Base-by-base conservation (phyloP, 306 rosid genomes). In the Vigna hirtella region DNA sequence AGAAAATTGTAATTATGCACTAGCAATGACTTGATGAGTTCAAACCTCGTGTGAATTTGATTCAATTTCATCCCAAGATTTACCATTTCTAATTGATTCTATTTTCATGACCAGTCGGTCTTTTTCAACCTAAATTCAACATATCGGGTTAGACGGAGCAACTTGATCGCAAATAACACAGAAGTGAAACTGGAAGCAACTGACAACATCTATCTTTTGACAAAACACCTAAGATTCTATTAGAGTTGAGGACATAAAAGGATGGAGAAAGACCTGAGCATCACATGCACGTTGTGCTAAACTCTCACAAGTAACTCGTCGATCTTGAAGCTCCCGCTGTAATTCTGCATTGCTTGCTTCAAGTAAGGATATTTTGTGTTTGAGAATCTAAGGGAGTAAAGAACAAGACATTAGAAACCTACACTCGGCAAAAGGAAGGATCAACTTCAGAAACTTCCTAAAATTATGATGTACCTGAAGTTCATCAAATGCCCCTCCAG, bases 11-110 rank as follows among this genome's bases (percentile, higher is more conserved):
- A 66, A 76, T 59, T 28, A 8, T 50, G 10, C 57, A 68, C 18
- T 50, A 66, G 6, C 42, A 81, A 28, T 68, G 76, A 28, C 28
- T 34, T 43, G 22, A 52, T 45, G 72, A 50, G 76, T 38, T 47
- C 80, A 13, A 26, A 96, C 99, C 99, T 96, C 88, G 51, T 86
- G 85, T 56, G 82, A 82, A 77, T 66, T 80, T 53, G 90, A 93
- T 63, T 93, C 96, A n/a, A 96, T 86, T 87, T 91, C 97, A 71
- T 96, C 97, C 97, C 93, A 96, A 47, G 99, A 83, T 88, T 89
- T 93, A 40, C 99, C 99, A 55, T 89, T 90, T 68, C 98, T 84
- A 65, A 78, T 85, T 15, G 88, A 83, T 84, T 96, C 97, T 52
- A 96, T 90, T 87, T 85, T 85, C 93, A 93, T 76, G 69, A 84